phyloP scores from a whole-genome alignment of 2,329 filamentous ascomycete species.

The Claviceps fusiformis region DNA sequence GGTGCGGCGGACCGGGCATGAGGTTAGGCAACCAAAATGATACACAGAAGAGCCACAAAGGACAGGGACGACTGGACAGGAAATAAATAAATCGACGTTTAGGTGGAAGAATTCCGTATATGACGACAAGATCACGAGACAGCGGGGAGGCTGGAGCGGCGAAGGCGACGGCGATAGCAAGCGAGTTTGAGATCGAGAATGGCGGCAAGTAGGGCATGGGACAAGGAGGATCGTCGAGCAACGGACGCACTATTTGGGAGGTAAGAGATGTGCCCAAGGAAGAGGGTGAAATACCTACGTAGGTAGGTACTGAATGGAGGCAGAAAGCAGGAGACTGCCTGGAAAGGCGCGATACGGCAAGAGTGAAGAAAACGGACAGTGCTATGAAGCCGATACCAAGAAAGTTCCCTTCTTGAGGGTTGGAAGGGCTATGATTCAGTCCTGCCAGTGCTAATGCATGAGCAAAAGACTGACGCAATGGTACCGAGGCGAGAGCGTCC shows the following conservation, averaged over 20 bases:
- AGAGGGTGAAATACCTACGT: neutral
- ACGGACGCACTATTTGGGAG: neutral
- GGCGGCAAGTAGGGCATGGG: neutral
- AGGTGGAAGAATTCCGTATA: neutral
- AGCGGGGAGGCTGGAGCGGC: neutral
- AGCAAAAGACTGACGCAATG: neutral
- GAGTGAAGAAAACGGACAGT: neutral
- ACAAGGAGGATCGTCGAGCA: neutral
- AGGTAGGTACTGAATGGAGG: neutral
- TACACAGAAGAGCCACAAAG: neutral
- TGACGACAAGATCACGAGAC: slow-evolving; percentile 2
- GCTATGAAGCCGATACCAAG: neutral
- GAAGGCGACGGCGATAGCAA: neutral
- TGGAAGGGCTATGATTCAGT: neutral
- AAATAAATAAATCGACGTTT: neutral
- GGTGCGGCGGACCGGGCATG: neutral
- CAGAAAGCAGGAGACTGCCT: neutral
- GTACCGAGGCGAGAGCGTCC: neutral
- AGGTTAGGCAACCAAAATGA: neutral
- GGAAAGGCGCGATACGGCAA: neutral
- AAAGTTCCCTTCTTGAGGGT: neutral
- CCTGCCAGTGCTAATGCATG: neutral
- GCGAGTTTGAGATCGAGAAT: neutral
- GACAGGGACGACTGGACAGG: neutral
- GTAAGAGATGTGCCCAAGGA: neutral